phyloP scores from a whole-genome alignment of 2,329 filamentous ascomycete genomes.

The Metarhizium rileyi region DNA sequence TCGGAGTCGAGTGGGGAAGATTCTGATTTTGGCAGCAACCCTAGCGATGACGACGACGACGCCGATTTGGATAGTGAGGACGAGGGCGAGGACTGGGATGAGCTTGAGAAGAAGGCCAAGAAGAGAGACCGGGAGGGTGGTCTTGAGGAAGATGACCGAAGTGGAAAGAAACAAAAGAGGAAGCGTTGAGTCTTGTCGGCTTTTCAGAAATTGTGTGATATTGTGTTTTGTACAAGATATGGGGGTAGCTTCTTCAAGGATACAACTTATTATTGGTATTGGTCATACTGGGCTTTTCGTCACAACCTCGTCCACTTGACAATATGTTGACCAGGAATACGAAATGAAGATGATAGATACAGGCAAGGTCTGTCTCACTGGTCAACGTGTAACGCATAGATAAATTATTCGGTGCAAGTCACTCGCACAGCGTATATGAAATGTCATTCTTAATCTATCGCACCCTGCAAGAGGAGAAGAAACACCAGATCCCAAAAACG shows the following conservation, averaged over 20 bases:
- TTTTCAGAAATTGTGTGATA: neutral
- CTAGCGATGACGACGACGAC: conserved; percentile 61
- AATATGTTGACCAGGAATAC: neutral
- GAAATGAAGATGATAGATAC: too few relatives aligned
- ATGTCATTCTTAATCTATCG: neutral
- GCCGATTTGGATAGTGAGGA: conserved; percentile 59
- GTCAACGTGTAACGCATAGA: too few relatives aligned
- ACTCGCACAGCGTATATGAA: neutral
- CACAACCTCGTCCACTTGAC: neutral
- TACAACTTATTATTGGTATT: neutral
- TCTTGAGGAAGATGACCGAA: conserved; percentile 50
- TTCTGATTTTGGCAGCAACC: conserved; percentile 88
- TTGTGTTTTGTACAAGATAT: neutral
- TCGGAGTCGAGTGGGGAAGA: conserved; percentile 72
- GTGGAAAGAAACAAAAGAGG: conserved; percentile 50
- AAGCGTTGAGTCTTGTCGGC: conserved; percentile 19
- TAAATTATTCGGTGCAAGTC: too few relatives aligned
- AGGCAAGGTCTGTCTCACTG: neutral
- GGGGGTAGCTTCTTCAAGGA: neutral
- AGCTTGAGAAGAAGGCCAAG: conserved; percentile 82
- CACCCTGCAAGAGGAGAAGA: neutral
- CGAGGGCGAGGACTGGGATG: conserved; percentile 87
- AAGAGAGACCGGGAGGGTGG: conserved; percentile 63
- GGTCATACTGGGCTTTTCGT: neutral
- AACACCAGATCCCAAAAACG: neutral